Base-by-base conservation (phyloP, 495 filamentous ascomycete species). In the Evansstolkia leycettana region DNA sequence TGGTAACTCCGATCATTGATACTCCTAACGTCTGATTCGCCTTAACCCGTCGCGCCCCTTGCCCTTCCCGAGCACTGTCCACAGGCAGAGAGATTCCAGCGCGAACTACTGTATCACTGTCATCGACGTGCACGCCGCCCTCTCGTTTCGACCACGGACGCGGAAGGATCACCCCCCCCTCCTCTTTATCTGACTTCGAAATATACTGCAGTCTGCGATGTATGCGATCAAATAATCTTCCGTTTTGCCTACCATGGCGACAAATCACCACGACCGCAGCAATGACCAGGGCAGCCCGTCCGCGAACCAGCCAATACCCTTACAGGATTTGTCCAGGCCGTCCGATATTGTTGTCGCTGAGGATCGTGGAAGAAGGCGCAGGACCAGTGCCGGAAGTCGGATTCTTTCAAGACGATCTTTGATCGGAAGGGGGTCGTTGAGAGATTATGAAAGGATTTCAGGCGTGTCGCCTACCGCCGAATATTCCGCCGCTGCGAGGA, bases 241-340 rank as follows among this genome's bases (percentile, higher is more conserved):
- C 36, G 51, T 40, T 31, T 27, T 52, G 63, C 64, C 58, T 42
- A 62, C 59, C 54, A 82, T 82, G 78, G 72, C 75, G 58, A 70
- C 73, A 33, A 62, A 69, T 57, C 67, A 62, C 50, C 60, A 62
- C 23, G 62, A 59, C 43, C 56, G 67, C 50, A 57, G 63, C 42
- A 56, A 67, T 42, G 50, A 54, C 40, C 46, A 65, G 42, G 60
- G 64, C 34, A 50, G 57, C 18, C 48, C 64, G 39, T 43, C 69
- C 26, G 54, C 72, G 20, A 60, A 71, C 33, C 80, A 84, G 40
- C 80, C 80, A 28, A 93, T 94, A 57, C 85, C 88, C 31, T 65
- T 95, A 32, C 80, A 81, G 54, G 78, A 93, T 54, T 76, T 94
- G 32, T 75, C 76, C 19, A 69, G 73, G 36, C 61, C 70, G 23